phyloP scores from a whole-genome alignment of 1,139 yeast species.

The Zhuliangozyma blackwelliae region DNA sequence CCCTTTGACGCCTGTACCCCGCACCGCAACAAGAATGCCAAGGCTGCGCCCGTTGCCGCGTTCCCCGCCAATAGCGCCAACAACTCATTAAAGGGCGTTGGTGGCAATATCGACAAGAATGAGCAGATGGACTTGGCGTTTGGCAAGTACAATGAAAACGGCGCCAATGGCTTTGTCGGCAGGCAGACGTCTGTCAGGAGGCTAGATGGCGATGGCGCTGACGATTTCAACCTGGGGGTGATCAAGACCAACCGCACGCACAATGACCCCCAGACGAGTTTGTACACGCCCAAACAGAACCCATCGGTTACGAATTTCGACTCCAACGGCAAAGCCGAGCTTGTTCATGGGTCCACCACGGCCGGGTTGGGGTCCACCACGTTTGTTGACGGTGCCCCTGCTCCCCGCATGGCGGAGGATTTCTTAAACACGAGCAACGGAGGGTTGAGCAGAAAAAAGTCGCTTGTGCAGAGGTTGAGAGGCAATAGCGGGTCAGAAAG shows the following conservation, averaged over 20 bases:
- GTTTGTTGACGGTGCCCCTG: slow-evolving; percentile 95
- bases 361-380: slow-evolving; percentile 90
- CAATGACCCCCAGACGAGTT: slow-evolving; percentile 18
- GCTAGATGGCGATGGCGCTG: slow-evolving; percentile 6
- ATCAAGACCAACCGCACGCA: slow-evolving; percentile 10
- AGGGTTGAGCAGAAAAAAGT: slow-evolving; percentile 67
- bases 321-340: slow-evolving; percentile 60
- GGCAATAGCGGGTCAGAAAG: slow-evolving; percentile 34
- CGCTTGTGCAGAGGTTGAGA: slow-evolving; percentile 64
- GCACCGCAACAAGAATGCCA: slow-evolving; percentile 78
- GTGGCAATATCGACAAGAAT: slow-evolving; percentile 41
- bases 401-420: slow-evolving; percentile 45
- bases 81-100: slow-evolving; percentile 70
- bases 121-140: slow-evolving; percentile 59
- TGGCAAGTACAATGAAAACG: slow-evolving; percentile 40
- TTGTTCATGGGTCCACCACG: slow-evolving; percentile 80
- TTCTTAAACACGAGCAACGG: slow-evolving; percentile 23
- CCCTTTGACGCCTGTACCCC: slow-evolving; percentile 99
- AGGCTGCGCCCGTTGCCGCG: slow-evolving; percentile 89
- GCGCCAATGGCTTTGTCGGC: slow-evolving; percentile 36
- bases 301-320: slow-evolving; percentile 66
- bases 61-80: slow-evolving; percentile 96
- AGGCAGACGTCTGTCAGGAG: slow-evolving; percentile 12
- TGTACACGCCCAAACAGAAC: slow-evolving; percentile 40
- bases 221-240: not conserved